Conservation (phyloP, 192 early-diverging fungal genomes). For the Backusella sp. region DNA sequence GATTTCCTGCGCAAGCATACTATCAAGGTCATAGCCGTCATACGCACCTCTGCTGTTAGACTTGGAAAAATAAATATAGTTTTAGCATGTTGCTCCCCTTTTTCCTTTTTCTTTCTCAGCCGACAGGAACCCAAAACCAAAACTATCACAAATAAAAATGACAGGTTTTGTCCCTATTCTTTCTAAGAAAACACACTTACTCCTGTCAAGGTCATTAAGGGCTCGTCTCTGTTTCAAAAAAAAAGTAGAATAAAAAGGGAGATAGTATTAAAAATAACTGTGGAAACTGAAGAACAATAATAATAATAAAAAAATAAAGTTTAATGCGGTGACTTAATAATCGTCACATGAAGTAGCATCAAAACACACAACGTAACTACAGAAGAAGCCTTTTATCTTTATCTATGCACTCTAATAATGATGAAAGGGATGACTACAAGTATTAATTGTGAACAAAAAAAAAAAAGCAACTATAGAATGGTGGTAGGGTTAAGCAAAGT, state of each 20-base stretch:
- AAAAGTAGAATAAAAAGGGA: neutral
- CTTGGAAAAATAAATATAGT: neutral
- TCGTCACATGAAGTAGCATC: neutral
- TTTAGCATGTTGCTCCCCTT: neutral
- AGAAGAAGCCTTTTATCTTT: neutral
- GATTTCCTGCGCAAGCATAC: constrained; percentile 23
- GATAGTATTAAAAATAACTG: neutral
- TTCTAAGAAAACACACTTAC: neutral
- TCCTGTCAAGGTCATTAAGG: neutral
- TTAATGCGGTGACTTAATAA: neutral
- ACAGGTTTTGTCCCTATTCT: neutral
- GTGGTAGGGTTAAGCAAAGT: constrained; percentile 78
- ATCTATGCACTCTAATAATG: neutral
- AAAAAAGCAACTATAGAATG: neutral
- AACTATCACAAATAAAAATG: neutral
- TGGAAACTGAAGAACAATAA: neutral
- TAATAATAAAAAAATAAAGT: neutral
- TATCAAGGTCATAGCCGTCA: constrained; percentile 13
- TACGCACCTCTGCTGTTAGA: neutral
- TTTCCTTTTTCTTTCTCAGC: neutral
- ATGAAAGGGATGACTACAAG: neutral
- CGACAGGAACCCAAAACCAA: neutral
- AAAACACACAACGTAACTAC: neutral
- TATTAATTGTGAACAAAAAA: constrained; percentile 12
- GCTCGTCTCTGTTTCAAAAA: neutral